Base-by-base conservation (phyloP, 331 rosid genomes). In the Phaseolus coccineus region DNA sequence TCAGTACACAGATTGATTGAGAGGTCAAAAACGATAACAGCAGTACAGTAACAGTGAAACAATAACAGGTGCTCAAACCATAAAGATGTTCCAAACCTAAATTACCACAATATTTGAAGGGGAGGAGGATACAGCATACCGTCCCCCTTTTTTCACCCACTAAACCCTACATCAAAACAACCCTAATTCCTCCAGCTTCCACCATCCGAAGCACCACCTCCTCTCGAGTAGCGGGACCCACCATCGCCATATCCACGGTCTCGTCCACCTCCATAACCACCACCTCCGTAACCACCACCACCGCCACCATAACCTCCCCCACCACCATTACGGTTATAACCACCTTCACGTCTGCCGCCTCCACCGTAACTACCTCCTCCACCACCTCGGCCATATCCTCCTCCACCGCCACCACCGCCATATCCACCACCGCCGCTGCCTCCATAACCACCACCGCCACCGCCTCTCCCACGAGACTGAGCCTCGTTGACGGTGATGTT, bases 401-500 rank as follows among this genome's bases (percentile, higher is more conserved):
- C 82, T 0, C 90, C 84, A 0, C 90, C 89, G 0, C 88, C 82
- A 0, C 47, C 39, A 0, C 87, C 80, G 0, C 90, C 67, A 10
- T 46, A 71, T 2, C 51, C 61, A 3, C 62, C 62, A 0, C 88
- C 87, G 0, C 68, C 68, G 0, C 94, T 92, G n/a, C 57, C 42
- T 1, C 88, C 68, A 16, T 47, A 71, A 0, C 88, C 86, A 0
- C 31, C 58, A 0, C 94, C 94, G 0, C 94, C 92, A 0, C 94
- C 89, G 0, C 93, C 89, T 0, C 90, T 53, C 4, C 97, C 94
- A 1, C 98, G 98, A 0, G 89, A 84, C 67, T 93, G 97, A 2
- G 98, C 98, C 82, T 89, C 98, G 84, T 93, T 93, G 8, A 93
- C 98, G 0, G 98, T 93, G 39, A 93, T 93, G 69, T 84, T 91